A percentile compares a stretch with the other conserved stretches of the same genome.
Conservation (phyloP, 139 green algal genomes). For the Chlamydomonas sp. region DNA sequence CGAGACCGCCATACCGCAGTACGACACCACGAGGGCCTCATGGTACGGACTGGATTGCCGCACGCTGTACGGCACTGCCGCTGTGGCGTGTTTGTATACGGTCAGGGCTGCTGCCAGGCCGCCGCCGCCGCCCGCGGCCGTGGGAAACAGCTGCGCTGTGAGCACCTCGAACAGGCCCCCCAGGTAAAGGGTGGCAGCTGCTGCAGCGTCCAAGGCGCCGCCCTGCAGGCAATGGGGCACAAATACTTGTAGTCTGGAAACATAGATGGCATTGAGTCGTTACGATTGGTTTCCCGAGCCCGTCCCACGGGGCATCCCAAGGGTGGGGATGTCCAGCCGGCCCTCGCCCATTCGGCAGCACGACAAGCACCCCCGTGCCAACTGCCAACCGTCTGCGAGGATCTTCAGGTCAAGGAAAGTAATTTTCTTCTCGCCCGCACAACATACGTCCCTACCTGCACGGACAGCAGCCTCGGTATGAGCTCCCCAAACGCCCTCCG, state of each 20-base stretch:
- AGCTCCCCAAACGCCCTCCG: slow-evolving; percentile 23
- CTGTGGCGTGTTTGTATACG: slow-evolving; percentile 56
- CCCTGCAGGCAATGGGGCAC: background rate
- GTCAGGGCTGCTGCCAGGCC: slow-evolving; percentile 50
- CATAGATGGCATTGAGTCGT: too few species aligned
- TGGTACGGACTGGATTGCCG: slow-evolving; percentile 41
- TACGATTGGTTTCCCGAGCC: too few species aligned
- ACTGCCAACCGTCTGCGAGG: too few species aligned
- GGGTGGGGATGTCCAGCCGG: too few species aligned
- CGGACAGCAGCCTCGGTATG: background rate
- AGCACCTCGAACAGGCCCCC: slow-evolving; percentile 27
- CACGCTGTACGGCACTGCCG: slow-evolving; percentile 36
- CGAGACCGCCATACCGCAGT: slow-evolving; percentile 50
- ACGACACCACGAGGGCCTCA: slow-evolving; percentile 52
- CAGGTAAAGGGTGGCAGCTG: slow-evolving; percentile 9
- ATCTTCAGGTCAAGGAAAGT: background rate
- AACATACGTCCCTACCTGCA: background rate
- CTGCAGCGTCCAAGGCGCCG: slow-evolving; percentile 7
- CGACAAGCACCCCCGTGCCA: too few species aligned
- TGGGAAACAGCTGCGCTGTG: slow-evolving; percentile 20
- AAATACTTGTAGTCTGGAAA: too few species aligned
- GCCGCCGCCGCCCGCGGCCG: background rate
- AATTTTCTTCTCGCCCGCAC: background rate
- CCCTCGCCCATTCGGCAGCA: too few species aligned
- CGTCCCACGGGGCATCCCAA: too few species aligned